Conservation (phyloP, 176 grass and related monocot genomes). For the Oryza meridionalis region DNA sequence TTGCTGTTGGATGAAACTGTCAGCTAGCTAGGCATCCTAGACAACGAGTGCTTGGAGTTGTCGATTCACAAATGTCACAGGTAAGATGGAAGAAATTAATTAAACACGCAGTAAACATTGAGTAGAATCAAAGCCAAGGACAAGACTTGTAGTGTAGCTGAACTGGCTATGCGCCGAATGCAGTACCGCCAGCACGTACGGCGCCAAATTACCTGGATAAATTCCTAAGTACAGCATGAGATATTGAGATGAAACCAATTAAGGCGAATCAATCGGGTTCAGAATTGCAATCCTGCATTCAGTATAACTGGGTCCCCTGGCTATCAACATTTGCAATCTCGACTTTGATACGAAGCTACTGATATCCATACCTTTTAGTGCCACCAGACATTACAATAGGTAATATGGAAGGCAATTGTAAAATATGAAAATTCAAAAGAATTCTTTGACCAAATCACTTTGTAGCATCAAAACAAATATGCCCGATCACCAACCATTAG, state of each 20-base stretch:
- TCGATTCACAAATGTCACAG: background rate
- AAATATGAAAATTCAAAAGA: conserved; percentile 22
- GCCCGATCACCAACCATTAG: conserved; percentile 47
- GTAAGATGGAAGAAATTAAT: background rate
- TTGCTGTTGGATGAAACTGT: background rate
- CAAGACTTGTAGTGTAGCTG: background rate
- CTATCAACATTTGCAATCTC: background rate
- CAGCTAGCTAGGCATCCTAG: background rate
- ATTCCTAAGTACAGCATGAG: background rate
- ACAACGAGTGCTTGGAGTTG: background rate
- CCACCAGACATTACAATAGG: conserved; percentile 36
- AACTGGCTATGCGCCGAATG: too few relatives aligned
- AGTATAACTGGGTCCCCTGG: conserved; percentile 1
- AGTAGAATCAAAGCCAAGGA: background rate
- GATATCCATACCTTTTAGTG: conserved; percentile 10
- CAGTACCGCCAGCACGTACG: too few relatives aligned
- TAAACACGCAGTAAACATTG: background rate
- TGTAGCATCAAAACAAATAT: conserved; percentile 35
- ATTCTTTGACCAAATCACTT: conserved; percentile 55
- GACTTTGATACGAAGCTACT: conserved; percentile 13
- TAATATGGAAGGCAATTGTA: conserved; percentile 24
- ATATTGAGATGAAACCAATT: background rate
- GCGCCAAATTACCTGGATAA: background rate
- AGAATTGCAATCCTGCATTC: conserved; percentile 13
- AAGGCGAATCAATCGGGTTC: background rate